phyloP scores from a whole-genome alignment of 768 basidiomycete genomes.

The Lentinula lateritia region DNA sequence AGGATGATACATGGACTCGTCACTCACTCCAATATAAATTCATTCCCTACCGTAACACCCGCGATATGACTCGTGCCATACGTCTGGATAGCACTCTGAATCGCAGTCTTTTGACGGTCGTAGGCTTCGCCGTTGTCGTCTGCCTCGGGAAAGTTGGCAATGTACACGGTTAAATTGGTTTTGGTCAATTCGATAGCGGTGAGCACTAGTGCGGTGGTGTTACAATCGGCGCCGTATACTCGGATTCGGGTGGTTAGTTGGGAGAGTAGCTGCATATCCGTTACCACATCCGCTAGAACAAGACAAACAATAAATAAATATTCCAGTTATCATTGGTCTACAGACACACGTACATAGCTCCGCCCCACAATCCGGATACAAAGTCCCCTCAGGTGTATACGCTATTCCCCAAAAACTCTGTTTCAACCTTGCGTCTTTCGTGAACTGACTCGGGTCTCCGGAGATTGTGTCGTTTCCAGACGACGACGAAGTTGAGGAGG shows the following conservation, averaged over 20 bases:
- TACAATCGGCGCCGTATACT: constrained; percentile 85
- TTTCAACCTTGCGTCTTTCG: constrained; percentile 59
- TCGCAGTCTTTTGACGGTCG: constrained; percentile 60
- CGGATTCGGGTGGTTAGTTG: constrained; percentile 82
- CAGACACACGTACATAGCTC: constrained; percentile 21
- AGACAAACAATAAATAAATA: background rate
- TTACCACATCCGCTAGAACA: background rate
- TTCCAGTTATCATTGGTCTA: too few relatives aligned
- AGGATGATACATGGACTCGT: constrained; percentile 13
- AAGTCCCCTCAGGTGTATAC: constrained; percentile 74
- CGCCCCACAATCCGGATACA: constrained; percentile 66
- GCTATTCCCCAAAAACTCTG: constrained; percentile 78
- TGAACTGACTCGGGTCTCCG: constrained; percentile 73
- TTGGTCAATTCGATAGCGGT: constrained; percentile 89
- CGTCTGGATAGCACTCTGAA: constrained; percentile 62
- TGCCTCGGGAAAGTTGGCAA: constrained; percentile 62
- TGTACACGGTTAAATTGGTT: constrained; percentile 75
- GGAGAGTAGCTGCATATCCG: constrained; percentile 56
- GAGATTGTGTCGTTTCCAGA: constrained; percentile 5
- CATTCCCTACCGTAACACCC: constrained; percentile 90
- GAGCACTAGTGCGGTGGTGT: constrained; percentile 75
- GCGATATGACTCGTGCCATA: constrained; percentile 73
- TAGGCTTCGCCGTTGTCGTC: constrained; percentile 65
- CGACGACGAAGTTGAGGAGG: background rate
- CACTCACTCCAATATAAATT: constrained; percentile 72